Base-by-base conservation (phyloP, 1,139 yeast species). In the Saccharomyces pastorianus region DNA sequence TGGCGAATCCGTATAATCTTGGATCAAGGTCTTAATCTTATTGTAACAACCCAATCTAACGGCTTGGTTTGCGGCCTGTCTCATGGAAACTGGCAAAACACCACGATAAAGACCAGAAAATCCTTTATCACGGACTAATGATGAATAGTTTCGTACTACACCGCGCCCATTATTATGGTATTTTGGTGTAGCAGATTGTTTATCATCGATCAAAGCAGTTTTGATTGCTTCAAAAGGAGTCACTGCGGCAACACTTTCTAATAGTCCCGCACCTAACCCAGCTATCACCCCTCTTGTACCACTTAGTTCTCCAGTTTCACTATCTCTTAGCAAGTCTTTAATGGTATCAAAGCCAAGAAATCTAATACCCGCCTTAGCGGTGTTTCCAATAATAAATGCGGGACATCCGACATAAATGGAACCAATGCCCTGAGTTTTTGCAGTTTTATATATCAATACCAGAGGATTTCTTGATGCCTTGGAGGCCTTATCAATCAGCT, bases 141-240 rank as follows among this genome's bases (percentile, higher is more conserved):
- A 54, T 4, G 64, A 53, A 52, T 67, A 67, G 50, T 68, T 68
- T 53, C 65, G 61, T 41, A 66, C 48, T 55, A 61, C 56, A 2
- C 91, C 93, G 31, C 80, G 75, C 0, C 95, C 89, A 53, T 77
- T 77, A 60, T 74, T 75, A 62, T 84, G 89, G 72, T 91, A 91
- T 69, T 80, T 84, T 50, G 97, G 97, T 51, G 76, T 77, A 2
- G 81, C 74, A 5, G 85, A 67, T 71, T 86, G 96, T 63, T 84
- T 88, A 69, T 91, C 99, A 72, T 93, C 99, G 61, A 93, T 93
- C 72, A 90, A 79, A 0, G 95, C 97, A 0, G 98, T 93, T 69
- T 93, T 93, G 70, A 93, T 88, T 42, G 97, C 96, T 71, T 93
- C 99, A 58, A 91, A 90, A 4, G 99, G 99, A 1, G 99, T 93